Conservation (phyloP, 768 basidiomycete species). For the Phaeotremella fagi region DNA sequence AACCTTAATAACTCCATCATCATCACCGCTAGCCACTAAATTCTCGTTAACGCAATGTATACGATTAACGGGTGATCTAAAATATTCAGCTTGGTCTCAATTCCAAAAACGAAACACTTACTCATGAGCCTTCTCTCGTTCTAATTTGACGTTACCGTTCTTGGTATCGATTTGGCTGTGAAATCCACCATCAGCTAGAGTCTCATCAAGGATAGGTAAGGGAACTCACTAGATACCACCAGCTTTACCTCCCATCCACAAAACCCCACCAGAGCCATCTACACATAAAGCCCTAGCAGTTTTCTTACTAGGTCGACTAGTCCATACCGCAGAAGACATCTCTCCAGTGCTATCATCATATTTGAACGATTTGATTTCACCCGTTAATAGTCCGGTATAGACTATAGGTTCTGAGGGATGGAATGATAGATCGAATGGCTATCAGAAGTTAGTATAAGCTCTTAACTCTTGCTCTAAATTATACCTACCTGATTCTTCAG, state of each 20-base stretch:
- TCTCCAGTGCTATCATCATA: slow-evolving; percentile 61
- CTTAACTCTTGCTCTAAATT: slow-evolving; percentile 44
- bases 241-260: slow-evolving; percentile 78
- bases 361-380: slow-evolving; percentile 71
- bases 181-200: slow-evolving; percentile 17
- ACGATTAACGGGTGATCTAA: slow-evolving; percentile 78
- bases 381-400: slow-evolving; percentile 68
- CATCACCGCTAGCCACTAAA: slow-evolving; percentile 79
- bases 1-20: slow-evolving; percentile 90
- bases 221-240: slow-evolving; percentile 68
- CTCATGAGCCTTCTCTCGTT: slow-evolving; percentile 41
- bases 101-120: slow-evolving; percentile 11
- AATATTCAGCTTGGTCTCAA: background rate
- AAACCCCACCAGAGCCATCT: slow-evolving; percentile 61
- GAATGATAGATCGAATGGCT: slow-evolving; percentile 85
- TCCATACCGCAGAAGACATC: slow-evolving; percentile 51
- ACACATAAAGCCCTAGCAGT: slow-evolving; percentile 72
- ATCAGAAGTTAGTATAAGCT: slow-evolving; percentile 68
- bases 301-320: slow-evolving; percentile 69
- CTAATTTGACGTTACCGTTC: slow-evolving; percentile 30
- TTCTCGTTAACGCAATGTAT: slow-evolving; percentile 67
- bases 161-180: slow-evolving; percentile 23
- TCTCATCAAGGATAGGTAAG: background rate
- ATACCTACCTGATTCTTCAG: slow-evolving; percentile 42
- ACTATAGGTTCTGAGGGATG: slow-evolving; percentile 70